A percentile compares a stretch with the other conserved stretches of the same genome.
Evolutionary conservation across 495 filamentous ascomycete genomes (phyloP).

Genomic region (Choiromyces venosus): DNA sequence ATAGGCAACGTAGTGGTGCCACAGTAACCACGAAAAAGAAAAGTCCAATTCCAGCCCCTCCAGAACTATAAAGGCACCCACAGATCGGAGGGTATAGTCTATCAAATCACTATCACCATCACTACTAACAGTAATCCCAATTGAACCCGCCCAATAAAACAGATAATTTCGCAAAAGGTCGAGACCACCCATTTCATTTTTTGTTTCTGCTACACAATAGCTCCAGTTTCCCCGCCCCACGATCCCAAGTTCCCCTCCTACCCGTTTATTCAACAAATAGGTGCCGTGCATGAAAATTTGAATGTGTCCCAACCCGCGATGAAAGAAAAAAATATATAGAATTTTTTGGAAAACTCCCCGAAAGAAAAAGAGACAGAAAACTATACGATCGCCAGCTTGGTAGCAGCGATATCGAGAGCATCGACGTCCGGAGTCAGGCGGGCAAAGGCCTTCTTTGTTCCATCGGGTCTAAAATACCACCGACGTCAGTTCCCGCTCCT

Average conservation of each 20-base stretch:
- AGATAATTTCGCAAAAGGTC: background rate
- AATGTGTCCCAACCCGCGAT: background rate
- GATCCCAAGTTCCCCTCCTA: background rate
- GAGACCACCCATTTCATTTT: background rate
- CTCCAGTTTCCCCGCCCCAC: background rate
- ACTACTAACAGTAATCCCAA: background rate
- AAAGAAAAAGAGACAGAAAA: constrained; percentile 10
- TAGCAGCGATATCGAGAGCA: constrained; percentile 97
- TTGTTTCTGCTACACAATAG: background rate
- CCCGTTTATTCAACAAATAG: background rate
- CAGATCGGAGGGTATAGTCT: background rate
- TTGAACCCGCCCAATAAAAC: background rate
- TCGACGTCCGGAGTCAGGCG: constrained; percentile 93
- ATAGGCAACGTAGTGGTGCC: background rate
- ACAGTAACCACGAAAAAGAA: background rate
- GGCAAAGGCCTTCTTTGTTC: constrained; percentile 96
- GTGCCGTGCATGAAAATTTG: background rate
- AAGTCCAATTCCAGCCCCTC: background rate
- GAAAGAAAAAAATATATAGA: constrained; percentile 2
- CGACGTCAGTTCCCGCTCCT: constrained; percentile 10
- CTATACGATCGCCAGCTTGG: constrained; percentile 97
- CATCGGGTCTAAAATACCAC: constrained; percentile 64
- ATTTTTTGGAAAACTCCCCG: background rate
- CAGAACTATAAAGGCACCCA: background rate
- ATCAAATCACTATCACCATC: background rate